phyloP scores from a whole-genome alignment of 768 basidiomycete genomes.

The Hemileccinum impolitum region DNA sequence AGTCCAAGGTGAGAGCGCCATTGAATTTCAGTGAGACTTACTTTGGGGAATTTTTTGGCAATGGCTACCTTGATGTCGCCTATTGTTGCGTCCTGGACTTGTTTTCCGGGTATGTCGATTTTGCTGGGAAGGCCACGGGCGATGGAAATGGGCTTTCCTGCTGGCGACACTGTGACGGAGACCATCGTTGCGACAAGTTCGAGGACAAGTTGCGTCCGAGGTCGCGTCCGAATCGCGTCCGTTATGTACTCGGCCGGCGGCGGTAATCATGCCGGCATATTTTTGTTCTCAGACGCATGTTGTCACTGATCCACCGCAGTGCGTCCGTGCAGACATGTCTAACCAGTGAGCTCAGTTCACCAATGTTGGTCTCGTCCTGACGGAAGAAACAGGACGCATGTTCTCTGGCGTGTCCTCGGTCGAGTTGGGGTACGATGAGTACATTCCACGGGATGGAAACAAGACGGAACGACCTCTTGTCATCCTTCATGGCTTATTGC shows the following conservation, averaged over 20 bases:
- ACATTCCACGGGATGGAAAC: slow-evolving; percentile 28
- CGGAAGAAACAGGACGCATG: slow-evolving; percentile 17
- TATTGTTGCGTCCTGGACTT: slow-evolving; percentile 50
- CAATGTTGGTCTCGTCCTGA: too few relatives aligned
- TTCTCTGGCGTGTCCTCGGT: slow-evolving; percentile 21
- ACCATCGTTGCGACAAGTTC: slow-evolving; percentile 37
- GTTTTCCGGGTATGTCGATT: slow-evolving; percentile 45
- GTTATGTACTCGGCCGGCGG: not conserved
- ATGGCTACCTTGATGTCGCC: slow-evolving; percentile 68
- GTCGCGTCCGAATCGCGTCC: not conserved
- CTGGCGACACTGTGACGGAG: slow-evolving; percentile 50
- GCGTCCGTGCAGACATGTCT: slow-evolving; percentile 1
- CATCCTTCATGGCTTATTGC: slow-evolving; percentile 67
- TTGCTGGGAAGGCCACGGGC: slow-evolving; percentile 50
- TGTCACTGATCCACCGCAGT: slow-evolving; percentile 3
- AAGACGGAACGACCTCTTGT: slow-evolving; percentile 43
- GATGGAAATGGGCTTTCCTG: slow-evolving; percentile 43
- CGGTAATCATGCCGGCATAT: too few relatives aligned
- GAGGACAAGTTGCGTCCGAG: not conserved
- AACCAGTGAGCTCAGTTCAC: slow-evolving; percentile 12
- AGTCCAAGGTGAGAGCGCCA: not conserved
- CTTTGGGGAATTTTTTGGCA: slow-evolving; percentile 51
- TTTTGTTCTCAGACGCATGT: slow-evolving; percentile 8
- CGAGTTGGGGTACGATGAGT: slow-evolving; percentile 30
- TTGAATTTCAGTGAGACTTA: slow-evolving; percentile 16